These are phyloP conservation scores for Plasmodium relictum DNA, from an alignment of 169 alveolate species.

Conservation along the genomic window DNA sequence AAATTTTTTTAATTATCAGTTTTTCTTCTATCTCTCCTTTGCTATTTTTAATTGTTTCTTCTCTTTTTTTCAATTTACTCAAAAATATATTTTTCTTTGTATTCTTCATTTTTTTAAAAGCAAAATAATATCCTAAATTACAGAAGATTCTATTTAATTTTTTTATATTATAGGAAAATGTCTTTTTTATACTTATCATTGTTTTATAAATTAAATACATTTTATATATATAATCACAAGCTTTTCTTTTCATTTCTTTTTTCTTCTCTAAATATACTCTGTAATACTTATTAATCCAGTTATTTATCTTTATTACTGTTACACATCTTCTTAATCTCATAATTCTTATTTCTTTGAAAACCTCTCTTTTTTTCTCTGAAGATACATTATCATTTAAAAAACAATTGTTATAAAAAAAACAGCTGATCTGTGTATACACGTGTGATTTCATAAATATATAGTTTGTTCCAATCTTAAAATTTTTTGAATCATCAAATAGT, in stretches of 20 bases:
- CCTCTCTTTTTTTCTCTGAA: slow-evolving; percentile 2
- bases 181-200: slow-evolving; percentile 9
- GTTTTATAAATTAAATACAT: slow-evolving; percentile 37
- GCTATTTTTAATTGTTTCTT: not conserved
- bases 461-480: slow-evolving; percentile 25
- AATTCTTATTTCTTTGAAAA: slow-evolving; percentile 17
- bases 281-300: slow-evolving; percentile 29
- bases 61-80: not conserved
- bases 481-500: slow-evolving; percentile 7
- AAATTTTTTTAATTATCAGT: no score
- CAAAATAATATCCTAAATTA: not conserved
- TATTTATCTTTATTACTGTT: slow-evolving; percentile 17
- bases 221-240: slow-evolving; percentile 67
- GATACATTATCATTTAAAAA: not conserved
- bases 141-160: slow-evolving; percentile 6
- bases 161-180: slow-evolving; percentile 27
- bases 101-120: slow-evolving; percentile 17
- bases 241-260: slow-evolving; percentile 47
- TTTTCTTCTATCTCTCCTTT: not conserved
- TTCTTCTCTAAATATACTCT: slow-evolving; percentile 30
- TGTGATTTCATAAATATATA: slow-evolving; percentile 45
- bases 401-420: slow-evolving; percentile 10
- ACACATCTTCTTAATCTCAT: slow-evolving; percentile 44
- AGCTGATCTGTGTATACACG: slow-evolving; percentile 32
- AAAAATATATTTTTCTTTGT: not conserved